Conservation (phyloP, 2,329 filamentous ascomycete species). For the Ophiostoma sp. region DNA sequence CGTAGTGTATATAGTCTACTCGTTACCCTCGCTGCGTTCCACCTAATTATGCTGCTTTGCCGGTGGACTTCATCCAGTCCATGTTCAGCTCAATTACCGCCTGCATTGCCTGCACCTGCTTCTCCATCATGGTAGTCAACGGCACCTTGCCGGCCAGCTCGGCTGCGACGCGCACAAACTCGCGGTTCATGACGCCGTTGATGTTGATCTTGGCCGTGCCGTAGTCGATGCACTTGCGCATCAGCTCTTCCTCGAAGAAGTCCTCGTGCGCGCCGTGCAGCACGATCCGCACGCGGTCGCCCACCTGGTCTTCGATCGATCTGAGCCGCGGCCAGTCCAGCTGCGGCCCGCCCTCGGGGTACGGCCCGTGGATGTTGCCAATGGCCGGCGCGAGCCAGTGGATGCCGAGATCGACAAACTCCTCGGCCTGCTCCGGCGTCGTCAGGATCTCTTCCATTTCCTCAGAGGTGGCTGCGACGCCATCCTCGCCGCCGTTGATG, state of each 20-base stretch:
- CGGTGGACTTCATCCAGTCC: constrained; percentile 29
- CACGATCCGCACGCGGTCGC: constrained; percentile 25
- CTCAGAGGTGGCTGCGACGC: constrained; percentile 46
- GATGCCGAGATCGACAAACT: constrained; percentile 58
- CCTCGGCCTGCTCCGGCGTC: constrained; percentile 54
- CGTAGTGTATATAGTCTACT: no score
- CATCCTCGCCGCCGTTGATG: constrained; percentile 59
- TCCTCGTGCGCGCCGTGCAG: constrained; percentile 29
- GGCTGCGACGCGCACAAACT: constrained; percentile 21
- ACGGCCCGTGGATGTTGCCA: constrained; percentile 61
- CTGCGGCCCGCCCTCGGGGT: constrained; percentile 51
- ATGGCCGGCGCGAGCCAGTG: constrained; percentile 61
- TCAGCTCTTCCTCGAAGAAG: constrained; percentile 39
- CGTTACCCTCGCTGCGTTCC: no score
- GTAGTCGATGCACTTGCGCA: constrained; percentile 46
- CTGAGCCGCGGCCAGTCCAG: constrained; percentile 49
- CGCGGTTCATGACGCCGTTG: constrained; percentile 34
- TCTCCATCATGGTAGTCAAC: constrained; percentile 29
- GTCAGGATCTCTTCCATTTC: constrained; percentile 45
- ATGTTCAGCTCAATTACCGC: constrained; percentile 29
- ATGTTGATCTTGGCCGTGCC: constrained; percentile 56
- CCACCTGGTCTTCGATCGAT: constrained; percentile 35
- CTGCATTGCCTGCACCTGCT: constrained; percentile 28
- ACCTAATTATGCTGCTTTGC: constrained; percentile 23
- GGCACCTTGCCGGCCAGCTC: constrained; percentile 27